phyloP scores from a whole-genome alignment of 129 eudicot genomes.

The Sambucus nigra region DNA sequence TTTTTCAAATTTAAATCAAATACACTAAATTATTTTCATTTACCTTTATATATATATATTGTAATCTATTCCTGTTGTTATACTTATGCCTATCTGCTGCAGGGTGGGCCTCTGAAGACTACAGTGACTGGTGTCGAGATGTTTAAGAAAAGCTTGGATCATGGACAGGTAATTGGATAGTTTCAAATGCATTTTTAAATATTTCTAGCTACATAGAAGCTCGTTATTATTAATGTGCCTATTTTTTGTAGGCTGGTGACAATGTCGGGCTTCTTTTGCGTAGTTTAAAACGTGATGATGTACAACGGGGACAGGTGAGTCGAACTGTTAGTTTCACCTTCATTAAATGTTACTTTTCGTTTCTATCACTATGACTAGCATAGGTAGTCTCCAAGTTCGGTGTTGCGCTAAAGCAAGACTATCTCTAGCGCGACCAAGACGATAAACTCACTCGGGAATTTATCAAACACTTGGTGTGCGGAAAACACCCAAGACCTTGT shows the following conservation, averaged over 20 bases:
- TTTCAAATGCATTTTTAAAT: not conserved
- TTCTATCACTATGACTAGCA: not conserved
- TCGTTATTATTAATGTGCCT: not conserved
- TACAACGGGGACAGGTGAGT: constrained; percentile 21
- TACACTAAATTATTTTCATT: too few relatives aligned
- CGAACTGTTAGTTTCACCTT: not conserved
- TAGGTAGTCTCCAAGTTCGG: constrained; percentile 18
- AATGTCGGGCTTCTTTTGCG: constrained; percentile 25
- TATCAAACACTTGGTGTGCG: too few relatives aligned
- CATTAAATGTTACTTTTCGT: not conserved
- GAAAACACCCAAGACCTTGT: too few relatives aligned
- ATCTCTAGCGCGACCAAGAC: too few relatives aligned
- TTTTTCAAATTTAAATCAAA: not conserved
- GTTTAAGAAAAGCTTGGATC: constrained; percentile 22
- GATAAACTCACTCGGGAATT: too few relatives aligned
- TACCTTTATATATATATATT: too few relatives aligned
- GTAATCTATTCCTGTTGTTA: not conserved
- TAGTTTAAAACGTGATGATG: constrained; percentile 18
- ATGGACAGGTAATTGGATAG: constrained; percentile 7
- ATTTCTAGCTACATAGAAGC: not conserved
- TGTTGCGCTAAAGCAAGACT: too few relatives aligned
- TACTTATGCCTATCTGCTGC: not conserved
- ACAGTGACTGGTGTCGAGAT: constrained; percentile 26
- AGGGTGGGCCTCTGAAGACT: constrained; percentile 16
- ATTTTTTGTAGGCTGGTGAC: constrained; percentile 16